Conservation (phyloP, 208 protist species). For the Trypanosoma congolense region DNA sequence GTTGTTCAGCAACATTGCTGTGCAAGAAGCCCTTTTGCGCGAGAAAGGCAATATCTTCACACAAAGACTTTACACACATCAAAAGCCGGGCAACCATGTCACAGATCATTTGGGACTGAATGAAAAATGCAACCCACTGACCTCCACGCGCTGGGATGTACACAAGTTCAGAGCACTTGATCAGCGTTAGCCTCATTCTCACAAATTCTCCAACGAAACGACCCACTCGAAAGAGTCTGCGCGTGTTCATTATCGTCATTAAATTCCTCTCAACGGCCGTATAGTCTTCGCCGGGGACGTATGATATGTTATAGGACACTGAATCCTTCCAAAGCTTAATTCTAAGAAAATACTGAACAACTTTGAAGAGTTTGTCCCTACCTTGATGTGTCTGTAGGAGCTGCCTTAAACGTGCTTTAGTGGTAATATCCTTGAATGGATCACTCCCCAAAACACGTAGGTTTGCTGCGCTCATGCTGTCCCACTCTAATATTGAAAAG, state of each 20-base stretch:
- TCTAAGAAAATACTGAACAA: conserved; percentile 82
- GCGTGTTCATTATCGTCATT: conserved; percentile 89
- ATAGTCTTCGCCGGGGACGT: conserved; percentile 71
- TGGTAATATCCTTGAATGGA: conserved; percentile 83
- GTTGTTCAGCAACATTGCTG: conserved; percentile 69
- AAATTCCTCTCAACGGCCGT: conserved; percentile 75
- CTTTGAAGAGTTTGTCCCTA: conserved; percentile 88
- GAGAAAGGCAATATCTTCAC: conserved; percentile 82
- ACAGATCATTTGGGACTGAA: conserved; percentile 89
- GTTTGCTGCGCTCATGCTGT: conserved; percentile 31
- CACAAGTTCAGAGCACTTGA: conserved; percentile 84
- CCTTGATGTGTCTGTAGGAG: conserved; percentile 89
- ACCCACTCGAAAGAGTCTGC: conserved; percentile 80
- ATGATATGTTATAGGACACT: conserved; percentile 73
- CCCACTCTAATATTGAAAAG: too few relatives aligned
- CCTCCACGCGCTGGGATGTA: conserved; percentile 77
- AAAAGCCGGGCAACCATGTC: conserved; percentile 80
- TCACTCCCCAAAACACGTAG: conserved; percentile 78
- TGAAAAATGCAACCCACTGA: conserved; percentile 79
- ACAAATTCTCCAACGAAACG: conserved; percentile 88
- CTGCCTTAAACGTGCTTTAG: conserved; percentile 79
- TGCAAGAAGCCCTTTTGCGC: conserved; percentile 89
- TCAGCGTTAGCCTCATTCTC: conserved; percentile 84
- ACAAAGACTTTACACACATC: conserved; percentile 83
- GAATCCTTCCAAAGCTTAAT: conserved; percentile 77